A percentile compares a stretch with the other conserved stretches of the same genome.
Evolutionary conservation across 208 protist genomes (phyloP).

Genomic region (Trypanosomatidae sp.): DNA sequence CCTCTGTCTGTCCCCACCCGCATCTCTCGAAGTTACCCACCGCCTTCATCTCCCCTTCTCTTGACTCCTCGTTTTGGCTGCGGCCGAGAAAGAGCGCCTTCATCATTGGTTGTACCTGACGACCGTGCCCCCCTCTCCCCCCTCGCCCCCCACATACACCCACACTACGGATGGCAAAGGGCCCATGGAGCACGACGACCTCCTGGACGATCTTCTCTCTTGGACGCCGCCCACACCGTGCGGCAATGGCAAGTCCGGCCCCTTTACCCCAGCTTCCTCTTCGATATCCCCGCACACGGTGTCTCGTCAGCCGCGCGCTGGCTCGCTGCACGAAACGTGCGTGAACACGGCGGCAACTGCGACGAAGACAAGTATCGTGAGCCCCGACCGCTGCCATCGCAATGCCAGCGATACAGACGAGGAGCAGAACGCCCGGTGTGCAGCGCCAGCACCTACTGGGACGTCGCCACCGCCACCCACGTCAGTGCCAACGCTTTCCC

Average conservation of each 20-base stretch:
- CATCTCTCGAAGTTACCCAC: background rate
- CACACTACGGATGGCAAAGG: background rate
- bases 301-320: background rate
- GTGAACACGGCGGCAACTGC: slow-evolving; percentile 15
- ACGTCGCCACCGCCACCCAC: background rate
- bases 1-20: background rate
- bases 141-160: background rate
- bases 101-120: background rate
- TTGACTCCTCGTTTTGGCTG: background rate
- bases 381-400: background rate
- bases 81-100: background rate
- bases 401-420: slow-evolving; percentile 2
- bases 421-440: background rate
- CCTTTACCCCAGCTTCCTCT: slow-evolving; percentile 1
- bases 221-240: slow-evolving; percentile 20
- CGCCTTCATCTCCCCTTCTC: background rate
- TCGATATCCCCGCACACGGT: slow-evolving; percentile 5
- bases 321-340: slow-evolving; percentile 17
- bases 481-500: background rate
- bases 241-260: slow-evolving; percentile 10
- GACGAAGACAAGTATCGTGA: background rate
- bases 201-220: slow-evolving; percentile 74
- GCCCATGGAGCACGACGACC: slow-evolving; percentile 42
- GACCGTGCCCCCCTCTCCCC: background rate
- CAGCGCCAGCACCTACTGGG: background rate